These are phyloP conservation scores for Solanum commersonii DNA, from an alignment of 257 asterid species.

Conservation along the genomic window DNA sequence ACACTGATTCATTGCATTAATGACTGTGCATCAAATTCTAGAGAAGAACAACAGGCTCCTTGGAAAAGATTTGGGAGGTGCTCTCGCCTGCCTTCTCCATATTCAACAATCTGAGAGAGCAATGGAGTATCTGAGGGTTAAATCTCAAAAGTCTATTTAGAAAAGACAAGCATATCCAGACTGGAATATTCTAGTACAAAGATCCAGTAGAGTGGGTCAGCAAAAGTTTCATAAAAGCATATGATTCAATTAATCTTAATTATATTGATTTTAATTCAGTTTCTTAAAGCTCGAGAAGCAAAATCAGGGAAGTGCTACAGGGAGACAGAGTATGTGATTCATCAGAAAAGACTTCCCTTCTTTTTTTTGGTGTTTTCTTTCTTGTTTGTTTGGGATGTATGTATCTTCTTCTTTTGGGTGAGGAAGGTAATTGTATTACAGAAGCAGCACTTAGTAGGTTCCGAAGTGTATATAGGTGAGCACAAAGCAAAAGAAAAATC, in stretches of 20 bases:
- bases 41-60: background rate
- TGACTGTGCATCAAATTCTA: background rate
- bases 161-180: background rate
- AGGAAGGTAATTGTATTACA: background rate
- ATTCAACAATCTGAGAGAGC: background rate
- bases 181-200: background rate
- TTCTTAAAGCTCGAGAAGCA: background rate
- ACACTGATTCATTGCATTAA: background rate
- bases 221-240: background rate
- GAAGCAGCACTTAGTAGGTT: background rate
- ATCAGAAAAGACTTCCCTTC: background rate
- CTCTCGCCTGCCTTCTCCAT: background rate
- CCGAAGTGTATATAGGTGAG: background rate
- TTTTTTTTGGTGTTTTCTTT: background rate
- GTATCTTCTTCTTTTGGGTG: background rate
- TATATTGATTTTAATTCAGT: background rate
- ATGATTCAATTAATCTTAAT: background rate
- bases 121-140: background rate
- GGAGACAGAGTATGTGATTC: background rate
- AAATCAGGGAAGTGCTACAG: background rate
- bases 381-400: background rate
- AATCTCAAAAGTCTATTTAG: background rate
- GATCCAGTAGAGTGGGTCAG: background rate
- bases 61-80: background rate
- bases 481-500: background rate